These are phyloP conservation scores for Colletotrichum tofieldiae DNA, from an alignment of 2,329 filamentous ascomycete species.

Conservation along the genomic window DNA sequence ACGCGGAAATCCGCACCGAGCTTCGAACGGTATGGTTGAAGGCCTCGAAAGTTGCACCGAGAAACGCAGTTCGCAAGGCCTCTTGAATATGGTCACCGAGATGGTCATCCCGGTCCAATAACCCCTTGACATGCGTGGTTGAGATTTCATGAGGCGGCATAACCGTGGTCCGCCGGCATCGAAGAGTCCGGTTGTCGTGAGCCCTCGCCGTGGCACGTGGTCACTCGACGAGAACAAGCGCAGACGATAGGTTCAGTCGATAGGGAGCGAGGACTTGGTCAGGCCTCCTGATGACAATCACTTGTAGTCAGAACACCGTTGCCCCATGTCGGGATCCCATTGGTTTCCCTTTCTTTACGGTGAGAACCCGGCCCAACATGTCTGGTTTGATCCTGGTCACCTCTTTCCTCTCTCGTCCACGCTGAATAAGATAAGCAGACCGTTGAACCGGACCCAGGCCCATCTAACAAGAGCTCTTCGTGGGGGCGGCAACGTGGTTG, in stretches of 20 bases:
- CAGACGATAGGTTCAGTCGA: background rate
- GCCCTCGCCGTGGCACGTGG: background rate
- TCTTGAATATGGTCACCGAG: background rate
- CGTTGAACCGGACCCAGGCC: constrained; percentile 1
- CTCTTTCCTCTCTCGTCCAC: background rate
- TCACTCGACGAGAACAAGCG: background rate
- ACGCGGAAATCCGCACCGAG: background rate
- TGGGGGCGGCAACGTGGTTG: background rate
- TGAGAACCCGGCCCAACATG: background rate
- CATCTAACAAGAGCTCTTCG: constrained; percentile 2
- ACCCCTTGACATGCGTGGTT: background rate
- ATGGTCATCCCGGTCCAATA: background rate
- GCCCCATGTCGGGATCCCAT: background rate
- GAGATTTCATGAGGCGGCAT: background rate
- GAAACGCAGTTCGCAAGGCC: background rate
- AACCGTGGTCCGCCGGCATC: background rate
- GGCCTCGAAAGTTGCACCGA: background rate
- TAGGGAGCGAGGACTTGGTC: background rate
- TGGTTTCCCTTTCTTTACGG: background rate
- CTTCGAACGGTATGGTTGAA: background rate
- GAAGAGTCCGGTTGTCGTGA: background rate
- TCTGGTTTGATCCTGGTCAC: background rate
- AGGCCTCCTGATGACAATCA: background rate
- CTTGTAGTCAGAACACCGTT: background rate
- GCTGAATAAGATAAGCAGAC: background rate